Base-by-base conservation (phyloP, 2,329 filamentous ascomycete species). In the Trichoderma oligosporum region DNA sequence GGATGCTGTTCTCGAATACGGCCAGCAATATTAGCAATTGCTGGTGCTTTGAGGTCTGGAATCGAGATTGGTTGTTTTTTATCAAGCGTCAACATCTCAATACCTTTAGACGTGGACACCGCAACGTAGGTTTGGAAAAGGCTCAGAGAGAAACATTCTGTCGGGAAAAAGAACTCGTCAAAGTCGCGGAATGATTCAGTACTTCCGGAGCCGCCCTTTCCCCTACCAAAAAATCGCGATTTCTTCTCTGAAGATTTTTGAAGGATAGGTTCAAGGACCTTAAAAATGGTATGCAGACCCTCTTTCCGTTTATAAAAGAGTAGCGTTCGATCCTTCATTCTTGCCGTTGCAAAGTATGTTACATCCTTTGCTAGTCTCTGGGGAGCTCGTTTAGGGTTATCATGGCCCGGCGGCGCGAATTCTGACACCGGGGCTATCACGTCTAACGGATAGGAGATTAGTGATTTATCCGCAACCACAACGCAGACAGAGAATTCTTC, bases 301-400 rank as follows among this genome's bases (percentile, higher is more conserved):
- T 97, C 94, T 61, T 91, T 89, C 70, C 95, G 95, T 76, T 97
- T 97, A 81, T 97, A 99, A 71, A 99, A 93, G 25, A 99, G 85
- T 7, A 99, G 78, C 63, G 88, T 92, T 7, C 94, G 85, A 60
- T 99, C 94, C 78, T 99, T 99, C 92, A 99, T 97, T 59, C 89
- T 85, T 8, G 93, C 94, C 1, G 91, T 94, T 14, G 91, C 90
- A 71, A 99, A 99, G 78, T 97, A 99, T 12, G 92, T 89, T 18
- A 99, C 92, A 68, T 99, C 94, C 69, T 94, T 89, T 62, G 87
- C 88, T 31, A 99, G 81, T 65, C 93, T 91, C 70, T 97, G 93
- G 0, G 94, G 94, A n/a, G 94, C 91, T 61, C 89, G 85, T 24
- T 90, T 85, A 3, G 86, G 80, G 41, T 85, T 93, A 69, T 96